These are phyloP conservation scores for Globisporangium middletonii DNA, from an alignment of 352 stramenopile genomes.

Conservation along the genomic window DNA sequence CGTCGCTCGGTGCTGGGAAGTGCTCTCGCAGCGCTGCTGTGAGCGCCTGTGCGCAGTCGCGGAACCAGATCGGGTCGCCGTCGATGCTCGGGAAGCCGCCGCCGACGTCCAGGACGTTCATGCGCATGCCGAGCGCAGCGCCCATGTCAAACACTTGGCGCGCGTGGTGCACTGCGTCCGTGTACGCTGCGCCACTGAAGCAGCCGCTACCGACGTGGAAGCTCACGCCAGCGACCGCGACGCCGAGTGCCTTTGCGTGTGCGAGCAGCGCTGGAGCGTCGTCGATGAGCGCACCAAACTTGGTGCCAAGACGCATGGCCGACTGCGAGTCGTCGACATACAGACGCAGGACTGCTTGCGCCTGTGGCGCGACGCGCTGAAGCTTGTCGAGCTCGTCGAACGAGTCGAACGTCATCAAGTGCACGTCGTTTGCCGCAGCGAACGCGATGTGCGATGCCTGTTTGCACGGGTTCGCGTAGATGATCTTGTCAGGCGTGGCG, in stretches of 20 bases:
- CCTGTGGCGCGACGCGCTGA: slow-evolving; percentile 69
- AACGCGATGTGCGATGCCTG: slow-evolving; percentile 87
- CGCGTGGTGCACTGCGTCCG: slow-evolving; percentile 83
- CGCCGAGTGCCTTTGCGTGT: slow-evolving; percentile 69
- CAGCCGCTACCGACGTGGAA: slow-evolving; percentile 95
- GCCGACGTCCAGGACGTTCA: slow-evolving; percentile 92
- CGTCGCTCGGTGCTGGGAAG: slow-evolving; percentile 57
- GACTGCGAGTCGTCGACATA: slow-evolving; percentile 92
- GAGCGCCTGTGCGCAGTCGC: slow-evolving; percentile 69
- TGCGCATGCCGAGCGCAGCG: slow-evolving; percentile 68
- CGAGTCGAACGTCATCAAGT: slow-evolving; percentile 93
- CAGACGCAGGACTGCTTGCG: slow-evolving; percentile 84
- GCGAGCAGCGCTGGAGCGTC: slow-evolving; percentile 81
- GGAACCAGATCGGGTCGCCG: slow-evolving; percentile 67
- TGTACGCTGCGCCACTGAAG: slow-evolving; percentile 87
- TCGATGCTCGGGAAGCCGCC: slow-evolving; percentile 90
- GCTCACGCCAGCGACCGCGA: slow-evolving; percentile 88
- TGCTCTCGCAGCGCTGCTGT: slow-evolving; percentile 55
- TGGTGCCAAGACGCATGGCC: slow-evolving; percentile 87
- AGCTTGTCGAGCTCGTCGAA: slow-evolving; percentile 92
- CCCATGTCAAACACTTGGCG: slow-evolving; percentile 89
- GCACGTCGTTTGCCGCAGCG: slow-evolving; percentile 65
- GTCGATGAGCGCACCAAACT: slow-evolving; percentile 92
- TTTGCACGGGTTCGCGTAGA: slow-evolving; percentile 96
- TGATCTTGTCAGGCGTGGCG: slow-evolving; percentile 67